Base-by-base conservation (phyloP, 495 filamentous ascomycete species). In the Trichoderma orchidacearum region DNA sequence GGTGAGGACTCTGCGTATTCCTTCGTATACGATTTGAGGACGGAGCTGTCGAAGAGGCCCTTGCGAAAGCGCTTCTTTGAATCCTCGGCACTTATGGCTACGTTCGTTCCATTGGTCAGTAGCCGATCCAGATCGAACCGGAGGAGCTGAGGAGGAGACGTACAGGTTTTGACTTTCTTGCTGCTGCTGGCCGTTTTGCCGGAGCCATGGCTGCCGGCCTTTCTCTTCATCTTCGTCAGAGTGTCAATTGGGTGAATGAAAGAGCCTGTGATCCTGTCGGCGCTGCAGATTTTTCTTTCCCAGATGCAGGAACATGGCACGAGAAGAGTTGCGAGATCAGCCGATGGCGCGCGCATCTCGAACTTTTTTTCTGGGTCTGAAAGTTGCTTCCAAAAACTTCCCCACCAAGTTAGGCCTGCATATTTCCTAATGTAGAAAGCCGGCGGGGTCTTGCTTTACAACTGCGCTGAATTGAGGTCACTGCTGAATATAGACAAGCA, bases 1-100 rank as follows among this genome's bases (percentile, higher is more conserved):
- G 90, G 90, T 52, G 74, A 66, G 13, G 90, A 95, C 34, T 76
- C 65, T 56, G 82, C 79, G 71, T 95, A 95, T 64, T 76, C 71
- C 35, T 77, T 69, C 5, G 80, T 83, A 63, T 94, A 91, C 61
- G 80, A 76, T 60, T 82, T 65, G 54, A 87, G 76, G 53, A 85
- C 77, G 41, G 76, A 63, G 51, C 81, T 66, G 54, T 87, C 85
- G 66, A 95, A 93, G 15, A 95, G 77, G 5, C 82, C 86, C 53
- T 85, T 76, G 32, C 86, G 83, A 66, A 97, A 96, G 51, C 77
- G 68, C 52, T 68, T 65, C 61, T 71, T 72, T 61, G 74, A 71
- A 41, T 78, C 72, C 3, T 74, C 68, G 36, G 63, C 62, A 58
- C 60, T 64, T 56, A 75, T 66, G 55, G 71, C 75, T 78, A 55